Conservation (phyloP, 2,329 filamentous ascomycete genomes). For the Magnaporthiopsis rhizophila region DNA sequence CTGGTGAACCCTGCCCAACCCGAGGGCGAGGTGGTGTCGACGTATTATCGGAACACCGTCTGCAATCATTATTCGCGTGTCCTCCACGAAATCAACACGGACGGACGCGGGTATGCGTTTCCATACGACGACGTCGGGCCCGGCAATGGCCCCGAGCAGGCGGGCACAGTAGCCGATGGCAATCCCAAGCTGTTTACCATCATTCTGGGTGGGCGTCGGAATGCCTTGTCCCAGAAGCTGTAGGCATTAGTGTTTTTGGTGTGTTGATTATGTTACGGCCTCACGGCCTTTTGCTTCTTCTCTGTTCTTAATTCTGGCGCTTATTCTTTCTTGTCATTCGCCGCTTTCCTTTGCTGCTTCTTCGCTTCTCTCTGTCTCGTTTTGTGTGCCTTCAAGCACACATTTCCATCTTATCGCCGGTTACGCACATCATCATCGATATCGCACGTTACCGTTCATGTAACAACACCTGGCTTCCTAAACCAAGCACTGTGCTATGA, state of each 20-base stretch:
- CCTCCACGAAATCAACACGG: slow-evolving; percentile 51
- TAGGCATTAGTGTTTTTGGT: not conserved
- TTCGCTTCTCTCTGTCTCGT: not conserved
- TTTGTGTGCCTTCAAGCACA: too few species aligned
- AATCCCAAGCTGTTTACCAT: slow-evolving; percentile 48
- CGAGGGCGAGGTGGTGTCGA: slow-evolving; percentile 35
- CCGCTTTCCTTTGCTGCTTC: too few species aligned
- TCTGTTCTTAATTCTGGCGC: not conserved
- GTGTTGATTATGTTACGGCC: too few species aligned
- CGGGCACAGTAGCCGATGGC: slow-evolving; percentile 51
- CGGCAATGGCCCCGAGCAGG: slow-evolving; percentile 47
- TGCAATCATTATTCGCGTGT: slow-evolving; percentile 63
- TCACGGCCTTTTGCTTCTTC: not conserved
- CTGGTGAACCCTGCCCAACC: slow-evolving; percentile 44
- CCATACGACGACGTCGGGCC: slow-evolving; percentile 63
- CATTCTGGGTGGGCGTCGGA: slow-evolving; percentile 38
- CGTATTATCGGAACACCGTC: slow-evolving; percentile 44
- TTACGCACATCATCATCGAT: not conserved
- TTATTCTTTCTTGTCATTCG: not conserved
- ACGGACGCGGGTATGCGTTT: slow-evolving; percentile 59
- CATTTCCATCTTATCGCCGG: not conserved
- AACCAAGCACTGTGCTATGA: too few species aligned
- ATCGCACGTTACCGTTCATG: not conserved
- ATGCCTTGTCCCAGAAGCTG: not conserved
- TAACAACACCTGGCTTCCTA: not conserved